Evolutionary conservation across 1,284 basidiomycete species (phyloP).

Genomic region (Cryptococcus sp.): DNA sequence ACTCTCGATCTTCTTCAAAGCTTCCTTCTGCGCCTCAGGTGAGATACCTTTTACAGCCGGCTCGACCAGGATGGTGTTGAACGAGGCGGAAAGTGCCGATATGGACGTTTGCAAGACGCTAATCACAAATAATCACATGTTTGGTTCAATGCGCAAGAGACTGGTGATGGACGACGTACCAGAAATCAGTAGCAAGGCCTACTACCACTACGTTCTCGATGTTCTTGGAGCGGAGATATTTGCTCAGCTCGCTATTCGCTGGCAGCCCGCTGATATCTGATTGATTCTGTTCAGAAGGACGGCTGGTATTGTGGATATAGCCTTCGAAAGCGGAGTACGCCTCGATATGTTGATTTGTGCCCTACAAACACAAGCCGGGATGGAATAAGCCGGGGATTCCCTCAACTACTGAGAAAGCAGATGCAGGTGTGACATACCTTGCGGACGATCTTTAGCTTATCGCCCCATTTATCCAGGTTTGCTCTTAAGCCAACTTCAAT

Average conservation of each 20-base stretch:
- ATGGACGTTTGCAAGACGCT: slow-evolving; percentile 34
- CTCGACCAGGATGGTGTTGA: slow-evolving; percentile 29
- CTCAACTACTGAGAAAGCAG: background rate
- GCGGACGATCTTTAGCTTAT: slow-evolving; percentile 32
- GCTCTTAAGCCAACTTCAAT: slow-evolving; percentile 31
- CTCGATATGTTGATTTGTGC: slow-evolving; percentile 56
- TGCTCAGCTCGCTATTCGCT: slow-evolving; percentile 38
- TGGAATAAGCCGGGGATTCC: background rate
- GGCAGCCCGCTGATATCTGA: slow-evolving; percentile 40
- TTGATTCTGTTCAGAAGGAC: slow-evolving; percentile 38
- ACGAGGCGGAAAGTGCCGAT: slow-evolving; percentile 26
- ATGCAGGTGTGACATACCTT: slow-evolving; percentile 35
- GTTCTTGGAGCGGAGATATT: slow-evolving; percentile 46
- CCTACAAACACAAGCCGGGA: slow-evolving; percentile 33
- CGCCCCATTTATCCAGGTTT: slow-evolving; percentile 23
- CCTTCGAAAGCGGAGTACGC: slow-evolving; percentile 60
- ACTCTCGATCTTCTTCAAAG: slow-evolving; percentile 23
- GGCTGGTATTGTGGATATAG: slow-evolving; percentile 22
- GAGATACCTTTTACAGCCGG: slow-evolving; percentile 33
- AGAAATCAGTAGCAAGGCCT: slow-evolving; percentile 67
- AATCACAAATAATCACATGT: background rate
- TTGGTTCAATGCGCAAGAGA: background rate
- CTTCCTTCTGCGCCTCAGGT: slow-evolving; percentile 14
- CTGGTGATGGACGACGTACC: slow-evolving; percentile 39
- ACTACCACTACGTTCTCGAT: slow-evolving; percentile 59